Base-by-base conservation (phyloP, 2,329 filamentous ascomycete genomes). In the Pseudopyricularia cyperi region DNA sequence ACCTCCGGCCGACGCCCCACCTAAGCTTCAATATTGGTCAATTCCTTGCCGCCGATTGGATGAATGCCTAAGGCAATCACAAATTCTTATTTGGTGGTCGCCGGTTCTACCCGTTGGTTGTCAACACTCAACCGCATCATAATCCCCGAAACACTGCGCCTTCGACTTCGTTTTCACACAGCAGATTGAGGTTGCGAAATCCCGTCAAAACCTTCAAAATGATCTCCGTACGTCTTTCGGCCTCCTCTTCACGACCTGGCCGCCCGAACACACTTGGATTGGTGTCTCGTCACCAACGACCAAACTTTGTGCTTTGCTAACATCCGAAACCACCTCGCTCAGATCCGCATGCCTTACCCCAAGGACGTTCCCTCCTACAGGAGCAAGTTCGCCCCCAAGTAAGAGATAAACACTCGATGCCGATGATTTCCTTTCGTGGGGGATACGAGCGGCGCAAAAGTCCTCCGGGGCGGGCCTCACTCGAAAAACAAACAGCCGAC, bases 71-170 rank as follows among this genome's bases (percentile, higher is more conserved):
- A 51, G 50, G 50, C 50, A 51, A 4, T 26, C 1, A 44, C 24
- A 19, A 50, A 46, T 51, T 35, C 39, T 51, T 44, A 19, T 8
- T 44, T 19, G 39, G 17, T 22, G 35, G n/a, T 26, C n/a, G 49
- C 50, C 50, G 50, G 50, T 35, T 51, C 42, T 44, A 33, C 28
- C 50, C 50, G 50, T 44, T 30, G 28, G 7, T 14, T 24, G 28
- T 19, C 50, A 44, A 24, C 11, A 24, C 19, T 22, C 12, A 44
- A 14, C 24, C 33, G 12, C 39, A 44, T 44, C 39, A 26, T 24
- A 44, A 44, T 12, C 22, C 19, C 9, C 22, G 12, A 17, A 42
- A n/a, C 19, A 42, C 22, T 19, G 37, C 37, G 37, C 2, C 22
- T 22, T 19, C 24, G 39, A 44, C 22, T n/a, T n/a, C n/a, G n/a